These are phyloP conservation scores for Zalaria sp. DNA, from an alignment of 2,329 filamentous ascomycete species.

Conservation along the genomic window DNA sequence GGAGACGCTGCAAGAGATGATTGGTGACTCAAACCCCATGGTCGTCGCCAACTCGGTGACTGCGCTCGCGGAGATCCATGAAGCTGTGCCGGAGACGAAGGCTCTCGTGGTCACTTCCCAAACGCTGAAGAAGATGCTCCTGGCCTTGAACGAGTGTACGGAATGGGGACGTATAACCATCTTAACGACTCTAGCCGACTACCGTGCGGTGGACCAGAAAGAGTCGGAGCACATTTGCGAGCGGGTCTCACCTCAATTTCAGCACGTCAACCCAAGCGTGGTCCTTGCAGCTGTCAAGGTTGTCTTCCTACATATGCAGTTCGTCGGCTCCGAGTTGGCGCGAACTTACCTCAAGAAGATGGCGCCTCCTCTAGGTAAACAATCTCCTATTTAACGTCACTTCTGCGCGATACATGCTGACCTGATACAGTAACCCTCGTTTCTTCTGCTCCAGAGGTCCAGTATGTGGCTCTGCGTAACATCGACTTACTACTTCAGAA, in stretches of 20 bases:
- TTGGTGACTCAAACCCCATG: conserved; percentile 97
- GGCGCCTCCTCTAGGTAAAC: conserved; percentile 77
- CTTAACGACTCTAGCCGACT: conserved; percentile 75
- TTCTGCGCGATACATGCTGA: conserved; percentile 6
- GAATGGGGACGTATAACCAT: conserved; percentile 97
- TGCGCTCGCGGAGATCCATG: conserved; percentile 79
- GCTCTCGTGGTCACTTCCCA: conserved; percentile 70
- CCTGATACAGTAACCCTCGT: conserved; percentile 65
- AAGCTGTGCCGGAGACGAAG: conserved; percentile 79
- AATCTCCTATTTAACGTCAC: not conserved
- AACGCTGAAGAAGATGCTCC: conserved; percentile 85
- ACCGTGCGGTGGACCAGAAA: conserved; percentile 74
- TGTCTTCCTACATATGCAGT: conserved; percentile 91
- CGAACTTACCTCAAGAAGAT: conserved; percentile 94
- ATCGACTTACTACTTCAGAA: conserved; percentile 93
- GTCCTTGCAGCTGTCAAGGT: conserved; percentile 96
- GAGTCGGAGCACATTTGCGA: conserved; percentile 98
- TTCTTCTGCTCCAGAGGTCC: conserved; percentile 88
- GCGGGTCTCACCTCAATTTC: conserved; percentile 88
- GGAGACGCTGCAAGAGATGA: conserved; percentile 85
- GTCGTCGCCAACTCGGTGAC: conserved; percentile 96
- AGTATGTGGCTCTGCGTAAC: conserved; percentile 91
- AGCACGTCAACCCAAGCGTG: conserved; percentile 95
- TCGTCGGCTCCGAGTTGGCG: conserved; percentile 62
- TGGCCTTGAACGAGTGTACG: conserved; percentile 95